phyloP scores from a whole-genome alignment of 768 basidiomycete genomes.

The Mycena pura region DNA sequence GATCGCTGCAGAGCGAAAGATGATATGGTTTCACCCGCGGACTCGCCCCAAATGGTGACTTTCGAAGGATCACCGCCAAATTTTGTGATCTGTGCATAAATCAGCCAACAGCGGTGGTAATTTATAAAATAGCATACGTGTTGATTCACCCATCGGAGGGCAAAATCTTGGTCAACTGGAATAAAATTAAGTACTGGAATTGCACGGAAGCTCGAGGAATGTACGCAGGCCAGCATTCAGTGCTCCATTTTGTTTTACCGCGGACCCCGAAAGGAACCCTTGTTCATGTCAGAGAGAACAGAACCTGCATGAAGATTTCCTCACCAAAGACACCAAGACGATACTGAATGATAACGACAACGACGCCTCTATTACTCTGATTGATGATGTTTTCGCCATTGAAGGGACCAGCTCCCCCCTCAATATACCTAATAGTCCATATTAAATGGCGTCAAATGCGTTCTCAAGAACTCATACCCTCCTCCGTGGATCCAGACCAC shows the following conservation, averaged over 20 bases:
- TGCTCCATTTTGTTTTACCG: too few species aligned
- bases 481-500: conserved; percentile 53
- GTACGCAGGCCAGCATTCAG: conserved; percentile 38
- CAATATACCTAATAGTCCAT: conserved; percentile 39
- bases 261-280: conserved; percentile 37
- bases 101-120: conserved; percentile 31
- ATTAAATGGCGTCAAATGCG: too few species aligned
- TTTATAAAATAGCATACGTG: conserved; percentile 27
- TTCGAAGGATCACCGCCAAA: too few species aligned
- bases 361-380: too few species aligned
- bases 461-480: not conserved
- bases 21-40: conserved; percentile 10
- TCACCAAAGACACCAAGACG: too few species aligned
- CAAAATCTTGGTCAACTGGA: conserved; percentile 39
- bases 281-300: too few species aligned
- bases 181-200: not conserved
- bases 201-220: conserved; percentile 3
- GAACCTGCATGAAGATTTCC: not conserved
- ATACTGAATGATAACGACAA: too few species aligned
- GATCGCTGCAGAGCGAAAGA: not conserved
- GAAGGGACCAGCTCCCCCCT: conserved; percentile 34
- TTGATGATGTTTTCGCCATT: conserved; percentile 45
- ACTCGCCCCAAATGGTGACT: too few species aligned
- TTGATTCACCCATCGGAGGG: conserved; percentile 39
- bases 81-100: too few species aligned